Evolutionary conservation across 352 stramenopile species (phyloP).

Genomic region (Pythium phragmiticola): DNA sequence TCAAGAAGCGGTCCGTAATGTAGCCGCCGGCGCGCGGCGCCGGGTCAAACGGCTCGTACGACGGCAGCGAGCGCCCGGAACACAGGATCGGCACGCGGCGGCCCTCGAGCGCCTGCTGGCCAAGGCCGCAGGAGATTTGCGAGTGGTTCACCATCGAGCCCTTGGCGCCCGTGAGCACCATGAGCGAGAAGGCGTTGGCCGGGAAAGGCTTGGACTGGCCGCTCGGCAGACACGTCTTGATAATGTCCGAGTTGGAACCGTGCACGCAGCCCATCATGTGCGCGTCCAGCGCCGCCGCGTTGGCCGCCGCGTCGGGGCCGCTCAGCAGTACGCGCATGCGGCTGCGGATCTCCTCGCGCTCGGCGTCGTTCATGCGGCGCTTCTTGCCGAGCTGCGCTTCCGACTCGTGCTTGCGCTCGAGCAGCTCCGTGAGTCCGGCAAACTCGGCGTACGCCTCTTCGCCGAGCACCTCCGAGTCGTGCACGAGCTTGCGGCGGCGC

Average conservation of each 20-base stretch:
- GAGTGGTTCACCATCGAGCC: conserved; percentile 99
- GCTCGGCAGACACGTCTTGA: conserved; percentile 98
- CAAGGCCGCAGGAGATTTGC: conserved; percentile 97
- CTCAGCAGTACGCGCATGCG: conserved; percentile 76
- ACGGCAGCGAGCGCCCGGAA: conserved; percentile 97
- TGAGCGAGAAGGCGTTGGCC: conserved; percentile 98
- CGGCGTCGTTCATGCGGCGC: conserved; percentile 82
- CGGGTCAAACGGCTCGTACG: conserved; percentile 97
- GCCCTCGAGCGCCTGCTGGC: conserved; percentile 99
- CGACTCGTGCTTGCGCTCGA: conserved; percentile 51
- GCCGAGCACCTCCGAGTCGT: conserved; percentile 72
- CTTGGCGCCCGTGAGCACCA: conserved; percentile 99
- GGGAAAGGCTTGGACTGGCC: conserved; percentile 98
- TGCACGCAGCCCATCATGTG: conserved; percentile 91
- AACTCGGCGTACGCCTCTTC: conserved; percentile 88
- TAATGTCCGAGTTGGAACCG: conserved; percentile 95
- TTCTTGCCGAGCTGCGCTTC: conserved; percentile 54
- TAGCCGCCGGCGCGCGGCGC: conserved; percentile 98
- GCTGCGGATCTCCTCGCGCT: conserved; percentile 68
- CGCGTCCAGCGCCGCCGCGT: conserved; percentile 78
- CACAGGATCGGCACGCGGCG: conserved; percentile 97
- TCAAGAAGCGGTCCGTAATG: conserved; percentile 99
- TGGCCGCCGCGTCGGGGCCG: conserved; percentile 67
- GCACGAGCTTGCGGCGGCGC: conserved; percentile 88
- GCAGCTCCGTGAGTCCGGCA: conserved; percentile 67